These are phyloP conservation scores for Elaeis guineensis DNA, from an alignment of 176 grass and related monocot species.

Conservation along the genomic window DNA sequence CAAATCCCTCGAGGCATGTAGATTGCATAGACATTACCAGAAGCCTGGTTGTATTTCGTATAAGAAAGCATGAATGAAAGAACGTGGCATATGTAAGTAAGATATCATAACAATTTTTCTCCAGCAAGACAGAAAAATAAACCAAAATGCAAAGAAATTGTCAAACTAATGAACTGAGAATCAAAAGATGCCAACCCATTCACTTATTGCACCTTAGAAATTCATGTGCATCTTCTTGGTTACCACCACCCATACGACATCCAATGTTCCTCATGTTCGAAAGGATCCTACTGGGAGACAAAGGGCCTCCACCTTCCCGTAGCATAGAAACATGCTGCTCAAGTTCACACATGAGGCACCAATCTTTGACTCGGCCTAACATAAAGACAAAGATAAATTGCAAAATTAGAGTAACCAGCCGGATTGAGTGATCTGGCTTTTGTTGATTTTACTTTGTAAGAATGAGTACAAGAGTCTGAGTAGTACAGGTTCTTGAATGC, in stretches of 20 bases:
- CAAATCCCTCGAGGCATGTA: conserved; percentile 70
- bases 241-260: conserved; percentile 85
- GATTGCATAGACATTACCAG: conserved; percentile 98
- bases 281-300: conserved; percentile 86
- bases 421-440: too few relatives aligned
- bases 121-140: background rate
- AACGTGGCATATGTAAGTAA: too few relatives aligned
- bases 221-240: conserved; percentile 99
- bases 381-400: too few relatives aligned
- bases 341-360: conserved; percentile 99
- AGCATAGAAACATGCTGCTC: conserved; percentile 92
- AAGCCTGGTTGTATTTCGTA: conserved; percentile 40
- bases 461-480: conserved; percentile 14
- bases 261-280: conserved; percentile 91
- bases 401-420: too few relatives aligned
- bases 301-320: conserved; percentile 61
- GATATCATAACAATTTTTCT: too few relatives aligned
- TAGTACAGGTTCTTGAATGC: conserved; percentile 98
- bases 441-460: too few relatives aligned
- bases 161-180: too few relatives aligned
- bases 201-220: conserved; percentile 57
- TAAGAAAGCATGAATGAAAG: background rate
- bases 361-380: conserved; percentile 77
- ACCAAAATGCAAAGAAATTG: too few relatives aligned
- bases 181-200: too few relatives aligned